Conservation (phyloP, 805 yeast genomes). For the Hanseniaspora jakobsenii region DNA sequence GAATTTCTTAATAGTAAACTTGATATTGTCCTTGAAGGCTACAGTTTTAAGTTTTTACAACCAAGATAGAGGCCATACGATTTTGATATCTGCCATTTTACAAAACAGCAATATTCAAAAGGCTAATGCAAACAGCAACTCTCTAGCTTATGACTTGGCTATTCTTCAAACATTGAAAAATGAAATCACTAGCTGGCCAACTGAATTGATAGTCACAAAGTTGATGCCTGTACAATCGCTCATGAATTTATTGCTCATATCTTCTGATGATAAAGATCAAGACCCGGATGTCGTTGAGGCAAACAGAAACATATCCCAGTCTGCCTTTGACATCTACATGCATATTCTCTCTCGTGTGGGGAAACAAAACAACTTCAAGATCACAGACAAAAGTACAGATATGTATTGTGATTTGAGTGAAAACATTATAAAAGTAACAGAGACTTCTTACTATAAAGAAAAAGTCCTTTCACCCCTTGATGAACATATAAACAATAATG, state of each 20-base stretch:
- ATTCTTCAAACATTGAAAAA: constrained; percentile 12
- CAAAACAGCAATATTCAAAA: constrained; percentile 13
- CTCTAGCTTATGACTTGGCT: constrained; percentile 8
- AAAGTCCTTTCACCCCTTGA: not conserved
- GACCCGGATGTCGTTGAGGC: constrained; percentile 48
- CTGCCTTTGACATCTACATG: constrained; percentile 14
- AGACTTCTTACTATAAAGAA: constrained; percentile 1
- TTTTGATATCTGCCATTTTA: constrained; percentile 13
- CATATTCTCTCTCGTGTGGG: constrained; percentile 14
- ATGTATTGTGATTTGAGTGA: constrained; percentile 9
- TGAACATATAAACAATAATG: not conserved
- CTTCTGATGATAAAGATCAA: constrained; percentile 35
- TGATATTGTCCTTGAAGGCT: constrained; percentile 2
- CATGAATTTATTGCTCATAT: constrained; percentile 1
- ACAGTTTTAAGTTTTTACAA: constrained; percentile 10
- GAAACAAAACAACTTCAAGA: constrained; percentile 2
- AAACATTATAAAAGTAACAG: not conserved
- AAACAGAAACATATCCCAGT: constrained; percentile 11
- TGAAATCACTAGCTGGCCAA: constrained; percentile 15
- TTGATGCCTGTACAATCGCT: constrained; percentile 68
- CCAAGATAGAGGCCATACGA: constrained; percentile 12
- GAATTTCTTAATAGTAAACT: constrained; percentile 8
- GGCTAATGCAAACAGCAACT: not conserved
- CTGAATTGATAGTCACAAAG: constrained; percentile 33
- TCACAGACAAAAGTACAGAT: constrained; percentile 5